Conservation (phyloP, 2,329 filamentous ascomycete genomes). For the Teratosphaeria destructans region DNA sequence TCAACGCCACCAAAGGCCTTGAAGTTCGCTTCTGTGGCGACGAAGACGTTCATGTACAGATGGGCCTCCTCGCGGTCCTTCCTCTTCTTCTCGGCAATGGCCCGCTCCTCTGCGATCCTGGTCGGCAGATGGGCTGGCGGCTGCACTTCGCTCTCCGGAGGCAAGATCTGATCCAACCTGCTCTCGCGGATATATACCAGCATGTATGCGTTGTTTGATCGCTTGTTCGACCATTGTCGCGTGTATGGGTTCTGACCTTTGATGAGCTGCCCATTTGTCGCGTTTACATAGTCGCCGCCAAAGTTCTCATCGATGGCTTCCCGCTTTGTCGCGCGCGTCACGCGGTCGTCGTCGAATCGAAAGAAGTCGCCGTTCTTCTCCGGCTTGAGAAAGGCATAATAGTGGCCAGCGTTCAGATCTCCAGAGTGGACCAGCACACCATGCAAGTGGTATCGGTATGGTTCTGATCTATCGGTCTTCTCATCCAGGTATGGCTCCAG, state of each 20-base stretch:
- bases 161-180: slow-evolving; percentile 70
- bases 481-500: slow-evolving; percentile 79
- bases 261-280: slow-evolving; percentile 43
- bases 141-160: slow-evolving; percentile 63
- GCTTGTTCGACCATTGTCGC: slow-evolving; percentile 52
- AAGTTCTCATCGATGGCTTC: slow-evolving; percentile 96
- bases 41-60: slow-evolving; percentile 75
- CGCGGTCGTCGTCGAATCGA: slow-evolving; percentile 93
- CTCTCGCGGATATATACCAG: slow-evolving; percentile 91
- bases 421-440: slow-evolving; percentile 94
- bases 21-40: slow-evolving; percentile 76
- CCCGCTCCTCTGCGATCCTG: slow-evolving; percentile 72
- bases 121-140: slow-evolving; percentile 72
- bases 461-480: slow-evolving; percentile 74
- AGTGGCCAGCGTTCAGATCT: slow-evolving; percentile 93
- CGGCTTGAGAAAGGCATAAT: slow-evolving; percentile 94
- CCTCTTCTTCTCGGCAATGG: slow-evolving; percentile 60
- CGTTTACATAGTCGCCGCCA: slow-evolving; percentile 64
- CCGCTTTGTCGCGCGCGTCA: slow-evolving; percentile 82
- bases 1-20: slow-evolving; percentile 74
- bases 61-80: slow-evolving; percentile 93
- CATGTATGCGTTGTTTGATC: slow-evolving; percentile 91
- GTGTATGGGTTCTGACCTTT: slow-evolving; percentile 55
- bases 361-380: slow-evolving; percentile 90
- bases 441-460: slow-evolving; percentile 87